These are phyloP conservation scores for Cyclotella sp. DNA, from an alignment of 108 stramenopile genomes.

Conservation along the genomic window DNA sequence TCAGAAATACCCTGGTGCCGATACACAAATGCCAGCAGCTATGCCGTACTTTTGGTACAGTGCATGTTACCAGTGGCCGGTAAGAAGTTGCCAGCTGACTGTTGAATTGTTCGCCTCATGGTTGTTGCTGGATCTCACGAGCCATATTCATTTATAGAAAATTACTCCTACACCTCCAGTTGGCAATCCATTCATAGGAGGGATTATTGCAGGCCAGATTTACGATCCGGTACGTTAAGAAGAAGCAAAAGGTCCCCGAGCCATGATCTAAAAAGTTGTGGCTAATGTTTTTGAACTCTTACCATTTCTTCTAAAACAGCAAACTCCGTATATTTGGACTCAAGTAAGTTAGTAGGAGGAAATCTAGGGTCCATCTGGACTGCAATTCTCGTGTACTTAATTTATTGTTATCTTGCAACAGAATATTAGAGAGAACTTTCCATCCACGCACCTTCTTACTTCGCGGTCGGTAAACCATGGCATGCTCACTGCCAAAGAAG, in stretches of 20 bases:
- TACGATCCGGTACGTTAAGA: conserved; percentile 23
- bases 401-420: not conserved
- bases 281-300: not conserved
- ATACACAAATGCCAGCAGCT: not conserved
- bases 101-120: too few relatives aligned
- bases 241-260: not conserved
- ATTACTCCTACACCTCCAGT: conserved; percentile 9
- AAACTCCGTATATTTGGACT: conserved; percentile 24
- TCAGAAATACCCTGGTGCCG: conserved; percentile 17
- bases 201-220: conserved; percentile 23
- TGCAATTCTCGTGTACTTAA: not conserved
- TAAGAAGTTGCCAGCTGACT: not conserved
- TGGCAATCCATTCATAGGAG: conserved; percentile 7
- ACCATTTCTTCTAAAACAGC: not conserved
- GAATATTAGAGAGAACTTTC: conserved; percentile 27
- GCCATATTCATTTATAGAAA: not conserved
- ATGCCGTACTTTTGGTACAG: conserved; percentile 11
- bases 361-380: not conserved
- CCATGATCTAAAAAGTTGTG: not conserved
- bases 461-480: conserved; percentile 26
- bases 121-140: too few relatives aligned
- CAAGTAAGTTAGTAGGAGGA: not conserved
- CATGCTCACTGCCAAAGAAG: not conserved
- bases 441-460: conserved; percentile 10
- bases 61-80: conserved; percentile 3